phyloP scores from a whole-genome alignment of 1,139 yeast species.

The Geotrichum reessii region DNA sequence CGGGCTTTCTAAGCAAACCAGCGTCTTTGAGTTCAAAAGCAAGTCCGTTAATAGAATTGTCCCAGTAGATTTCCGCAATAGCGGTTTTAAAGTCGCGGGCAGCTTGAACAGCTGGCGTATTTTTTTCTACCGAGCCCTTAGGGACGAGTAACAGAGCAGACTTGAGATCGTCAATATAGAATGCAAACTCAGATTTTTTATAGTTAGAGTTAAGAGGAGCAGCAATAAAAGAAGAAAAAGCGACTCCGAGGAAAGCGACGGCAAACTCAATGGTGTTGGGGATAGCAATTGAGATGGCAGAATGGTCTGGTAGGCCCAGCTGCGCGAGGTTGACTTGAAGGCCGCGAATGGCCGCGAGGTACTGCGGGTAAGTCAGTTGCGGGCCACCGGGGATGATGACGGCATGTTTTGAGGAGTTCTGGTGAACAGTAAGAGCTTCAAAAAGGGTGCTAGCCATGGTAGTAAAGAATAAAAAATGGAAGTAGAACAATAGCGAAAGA shows the following conservation, averaged over 20 bases:
- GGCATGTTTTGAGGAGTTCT: constrained; percentile 13
- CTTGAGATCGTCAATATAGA: constrained; percentile 54
- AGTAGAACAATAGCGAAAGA: neutral
- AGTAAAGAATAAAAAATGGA: neutral
- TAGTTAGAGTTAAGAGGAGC: constrained; percentile 63
- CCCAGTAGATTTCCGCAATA: constrained; percentile 49
- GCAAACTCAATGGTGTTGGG: constrained; percentile 56
- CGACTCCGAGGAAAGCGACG: constrained; percentile 48
- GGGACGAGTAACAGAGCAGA: constrained; percentile 54
- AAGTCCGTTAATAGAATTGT: constrained; percentile 27
- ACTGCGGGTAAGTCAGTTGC: constrained; percentile 28
- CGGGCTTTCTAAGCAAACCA: constrained; percentile 21
- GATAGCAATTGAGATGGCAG: constrained; percentile 53
- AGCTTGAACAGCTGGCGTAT: constrained; percentile 45
- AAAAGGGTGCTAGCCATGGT: constrained; percentile 22
- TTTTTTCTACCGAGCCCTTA: constrained; percentile 39
- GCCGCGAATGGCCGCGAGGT: constrained; percentile 26
- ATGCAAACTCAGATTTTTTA: constrained; percentile 54
- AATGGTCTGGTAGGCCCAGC: constrained; percentile 35
- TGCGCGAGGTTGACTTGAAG: constrained; percentile 31
- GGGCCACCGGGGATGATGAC: constrained; percentile 35
- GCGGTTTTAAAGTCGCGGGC: constrained; percentile 45
- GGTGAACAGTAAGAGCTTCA: constrained; percentile 21
- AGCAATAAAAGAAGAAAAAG: constrained; percentile 51
- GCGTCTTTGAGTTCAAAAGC: constrained; percentile 26